Conservation (phyloP, 2,329 filamentous ascomycete genomes). For the Chaetomium olivaceum region DNA sequence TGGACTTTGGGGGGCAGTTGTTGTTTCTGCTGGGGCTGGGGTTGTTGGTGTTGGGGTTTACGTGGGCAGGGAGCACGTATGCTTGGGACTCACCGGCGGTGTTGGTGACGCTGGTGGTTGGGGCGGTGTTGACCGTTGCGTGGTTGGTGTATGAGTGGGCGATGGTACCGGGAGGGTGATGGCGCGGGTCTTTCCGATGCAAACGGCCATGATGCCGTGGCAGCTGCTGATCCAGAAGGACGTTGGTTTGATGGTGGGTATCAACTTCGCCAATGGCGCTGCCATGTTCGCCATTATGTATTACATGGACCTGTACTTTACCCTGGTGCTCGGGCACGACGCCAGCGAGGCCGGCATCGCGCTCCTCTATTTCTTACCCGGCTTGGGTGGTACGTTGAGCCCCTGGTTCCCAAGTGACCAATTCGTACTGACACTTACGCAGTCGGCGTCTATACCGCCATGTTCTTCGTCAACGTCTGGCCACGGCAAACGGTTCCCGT, state of each 20-base stretch:
- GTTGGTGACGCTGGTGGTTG: conserved; percentile 50
- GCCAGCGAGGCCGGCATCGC: conserved; percentile 54
- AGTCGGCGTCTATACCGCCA: conserved; percentile 58
- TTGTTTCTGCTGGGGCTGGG: conserved; percentile 58
- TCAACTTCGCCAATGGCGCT: conserved; percentile 62
- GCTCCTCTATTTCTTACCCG: conserved; percentile 65
- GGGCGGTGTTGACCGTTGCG: conserved; percentile 42
- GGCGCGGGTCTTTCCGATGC: conserved; percentile 50
- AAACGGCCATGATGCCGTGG: conserved; percentile 66
- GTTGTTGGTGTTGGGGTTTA: conserved; percentile 55
- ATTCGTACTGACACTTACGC: background rate
- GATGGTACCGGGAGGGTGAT: conserved; percentile 53
- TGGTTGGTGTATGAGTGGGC: conserved; percentile 57
- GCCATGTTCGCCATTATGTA: conserved; percentile 59
- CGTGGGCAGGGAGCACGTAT: conserved; percentile 58
- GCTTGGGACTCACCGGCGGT: conserved; percentile 53
- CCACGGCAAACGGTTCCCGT: conserved; percentile 63
- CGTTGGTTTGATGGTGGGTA: conserved; percentile 60
- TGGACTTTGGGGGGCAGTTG: conserved; percentile 58
- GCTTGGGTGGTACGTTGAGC: conserved; percentile 52
- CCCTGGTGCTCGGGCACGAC: conserved; percentile 56
- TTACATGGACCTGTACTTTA: conserved; percentile 69
- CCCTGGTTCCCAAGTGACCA: background rate
- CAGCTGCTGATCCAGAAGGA: conserved; percentile 58
- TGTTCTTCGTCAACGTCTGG: conserved; percentile 60